Evolutionary conservation across 2,329 filamentous ascomycete genomes (phyloP).

Genomic region (Chrysoporthe cubensis): DNA sequence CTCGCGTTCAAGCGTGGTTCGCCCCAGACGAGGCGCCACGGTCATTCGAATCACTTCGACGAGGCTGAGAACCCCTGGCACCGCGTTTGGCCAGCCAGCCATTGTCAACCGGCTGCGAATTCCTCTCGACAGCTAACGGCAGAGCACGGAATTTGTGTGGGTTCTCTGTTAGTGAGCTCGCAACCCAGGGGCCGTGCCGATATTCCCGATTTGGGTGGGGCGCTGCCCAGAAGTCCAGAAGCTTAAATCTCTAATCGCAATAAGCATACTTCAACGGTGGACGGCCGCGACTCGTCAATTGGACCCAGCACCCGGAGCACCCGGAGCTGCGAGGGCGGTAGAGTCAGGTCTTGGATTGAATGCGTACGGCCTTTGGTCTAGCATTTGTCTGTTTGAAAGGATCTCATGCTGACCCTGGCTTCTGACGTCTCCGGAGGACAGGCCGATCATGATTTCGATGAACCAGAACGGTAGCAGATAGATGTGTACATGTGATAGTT

Average conservation of each 20-base stretch:
- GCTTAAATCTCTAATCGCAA: constrained; percentile 20
- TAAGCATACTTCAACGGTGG: constrained; percentile 17
- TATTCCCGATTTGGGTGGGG: background rate
- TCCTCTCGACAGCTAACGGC: background rate
- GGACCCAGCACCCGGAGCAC: background rate
- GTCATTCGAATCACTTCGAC: background rate
- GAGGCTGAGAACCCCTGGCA: background rate
- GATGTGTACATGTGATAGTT: background rate
- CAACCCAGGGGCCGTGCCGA: background rate
- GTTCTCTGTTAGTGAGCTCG: background rate
- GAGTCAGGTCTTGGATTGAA: background rate
- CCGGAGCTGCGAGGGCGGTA: no score
- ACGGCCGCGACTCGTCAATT: background rate
- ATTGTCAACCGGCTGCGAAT: background rate
- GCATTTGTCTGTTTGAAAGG: no score
- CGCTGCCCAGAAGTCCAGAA: background rate
- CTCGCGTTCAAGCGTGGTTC: no score
- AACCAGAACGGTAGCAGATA: background rate
- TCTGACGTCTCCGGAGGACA: background rate
- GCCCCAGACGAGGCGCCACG: no score
- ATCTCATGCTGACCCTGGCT: no score
- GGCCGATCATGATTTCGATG: background rate
- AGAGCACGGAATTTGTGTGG: background rate
- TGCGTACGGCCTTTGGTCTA: background rate
- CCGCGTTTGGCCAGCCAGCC: no score